phyloP scores from a whole-genome alignment of 768 basidiomycete species.

The Tulasnella sp. region DNA sequence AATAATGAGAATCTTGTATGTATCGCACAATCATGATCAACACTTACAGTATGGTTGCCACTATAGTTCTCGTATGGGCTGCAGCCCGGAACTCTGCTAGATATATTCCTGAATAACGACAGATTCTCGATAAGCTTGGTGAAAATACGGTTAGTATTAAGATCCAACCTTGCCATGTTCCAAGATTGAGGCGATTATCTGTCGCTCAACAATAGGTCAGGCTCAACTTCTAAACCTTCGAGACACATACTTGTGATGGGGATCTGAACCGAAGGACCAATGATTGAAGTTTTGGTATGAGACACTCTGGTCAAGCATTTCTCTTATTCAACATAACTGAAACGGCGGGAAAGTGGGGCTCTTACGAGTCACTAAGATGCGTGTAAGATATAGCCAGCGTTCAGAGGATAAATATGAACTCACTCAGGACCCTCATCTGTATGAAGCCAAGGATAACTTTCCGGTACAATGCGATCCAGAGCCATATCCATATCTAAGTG shows the following conservation, averaged over 20 bases:
- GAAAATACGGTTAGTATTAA: neutral
- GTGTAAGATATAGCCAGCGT: neutral
- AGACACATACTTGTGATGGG: constrained; percentile 75
- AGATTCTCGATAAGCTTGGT: neutral
- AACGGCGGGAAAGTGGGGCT: constrained; percentile 2
- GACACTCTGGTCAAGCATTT: constrained; percentile 36
- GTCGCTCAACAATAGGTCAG: neutral
- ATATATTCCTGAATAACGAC: constrained; percentile 49
- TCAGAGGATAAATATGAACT: constrained; percentile 23
- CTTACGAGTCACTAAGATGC: constrained; percentile 58
- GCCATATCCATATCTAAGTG: constrained; percentile 86
- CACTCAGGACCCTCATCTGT: constrained; percentile 89
- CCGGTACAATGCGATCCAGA: constrained; percentile 77
- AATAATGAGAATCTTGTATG: neutral
- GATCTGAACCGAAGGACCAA: constrained; percentile 70
- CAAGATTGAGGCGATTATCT: constrained; percentile 47
- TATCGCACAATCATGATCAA: neutral
- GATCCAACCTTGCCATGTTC: constrained; percentile 78
- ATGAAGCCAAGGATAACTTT: constrained; percentile 67
- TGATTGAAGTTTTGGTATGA: constrained; percentile 82
- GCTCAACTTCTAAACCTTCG: too few relatives aligned
- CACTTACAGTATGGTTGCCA: constrained; percentile 69
- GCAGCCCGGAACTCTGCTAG: constrained; percentile 69
- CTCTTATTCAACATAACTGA: neutral
- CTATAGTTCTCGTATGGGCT: constrained; percentile 52